A percentile compares a stretch with the other conserved stretches of the same genome.
These are phyloP conservation scores for Umbelopsis vinacea DNA, from an alignment of 192 early-diverging fungal species.

Conservation along the genomic window DNA sequence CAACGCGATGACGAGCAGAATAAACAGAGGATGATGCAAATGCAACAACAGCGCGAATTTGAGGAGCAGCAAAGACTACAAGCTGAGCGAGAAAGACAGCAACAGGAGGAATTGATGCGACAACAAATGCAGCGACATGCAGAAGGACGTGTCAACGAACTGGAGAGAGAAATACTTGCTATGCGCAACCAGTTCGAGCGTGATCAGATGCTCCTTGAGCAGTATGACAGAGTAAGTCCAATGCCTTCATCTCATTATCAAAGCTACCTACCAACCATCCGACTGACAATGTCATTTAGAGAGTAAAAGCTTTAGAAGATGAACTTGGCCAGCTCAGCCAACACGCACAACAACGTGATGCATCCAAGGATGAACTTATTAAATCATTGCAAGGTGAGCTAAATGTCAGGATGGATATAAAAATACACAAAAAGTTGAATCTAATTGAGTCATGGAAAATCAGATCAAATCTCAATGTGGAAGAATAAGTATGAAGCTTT, in stretches of 20 bases:
- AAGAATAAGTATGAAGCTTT: conserved; percentile 97
- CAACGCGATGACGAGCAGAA: conserved; percentile 65
- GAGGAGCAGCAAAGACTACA: conserved; percentile 80
- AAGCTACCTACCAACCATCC: no score
- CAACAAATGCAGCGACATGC: conserved; percentile 86
- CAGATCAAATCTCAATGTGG: conserved; percentile 94
- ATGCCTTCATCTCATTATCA: not conserved
- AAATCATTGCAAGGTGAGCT: conserved; percentile 74
- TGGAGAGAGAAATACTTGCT: conserved; percentile 82
- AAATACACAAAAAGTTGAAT: no score
- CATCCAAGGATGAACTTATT: conserved; percentile 85
- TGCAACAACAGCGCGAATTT: conserved; percentile 71
- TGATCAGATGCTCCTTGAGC: conserved; percentile 82
- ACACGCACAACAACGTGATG: conserved; percentile 72
- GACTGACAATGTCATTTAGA: conserved; percentile 40
- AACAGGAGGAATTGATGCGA: conserved; percentile 75
- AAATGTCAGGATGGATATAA: not conserved
- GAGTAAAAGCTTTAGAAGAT: conserved; percentile 85
- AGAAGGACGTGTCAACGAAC: conserved; percentile 74
- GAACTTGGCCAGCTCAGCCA: conserved; percentile 77
- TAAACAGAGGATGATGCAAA: conserved; percentile 63
- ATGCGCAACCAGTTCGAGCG: conserved; percentile 78
- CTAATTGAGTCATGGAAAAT: not conserved
- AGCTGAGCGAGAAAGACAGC: conserved; percentile 69
- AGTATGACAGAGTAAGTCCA: conserved; percentile 76